Conservation (phyloP, 192 early-diverging fungal genomes). For the Glomus cerebriforme region DNA sequence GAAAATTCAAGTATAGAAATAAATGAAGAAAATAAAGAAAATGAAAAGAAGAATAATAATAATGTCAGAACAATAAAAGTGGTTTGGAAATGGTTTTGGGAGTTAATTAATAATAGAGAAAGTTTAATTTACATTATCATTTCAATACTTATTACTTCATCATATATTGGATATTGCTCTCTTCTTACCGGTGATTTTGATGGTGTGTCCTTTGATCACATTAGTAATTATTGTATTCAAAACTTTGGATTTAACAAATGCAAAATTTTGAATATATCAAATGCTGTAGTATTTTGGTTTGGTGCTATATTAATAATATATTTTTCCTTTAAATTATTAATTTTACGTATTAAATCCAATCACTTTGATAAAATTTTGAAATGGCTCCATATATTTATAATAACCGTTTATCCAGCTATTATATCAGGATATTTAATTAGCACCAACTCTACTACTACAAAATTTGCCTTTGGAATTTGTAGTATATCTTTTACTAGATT, state of each 20-base stretch:
- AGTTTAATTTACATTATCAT: too few relatives aligned
- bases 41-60: too few relatives aligned
- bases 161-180: too few relatives aligned
- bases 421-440: conserved; percentile 5
- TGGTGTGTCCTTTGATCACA: not conserved
- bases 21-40: too few relatives aligned
- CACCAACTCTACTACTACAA: not conserved
- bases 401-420: not conserved
- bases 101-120: too few relatives aligned
- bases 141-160: not conserved
- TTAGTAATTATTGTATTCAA: not conserved
- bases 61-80: too few relatives aligned
- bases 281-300: too few relatives aligned
- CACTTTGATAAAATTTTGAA: not conserved
- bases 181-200: not conserved
- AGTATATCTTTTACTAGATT: not conserved
- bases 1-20: too few relatives aligned
- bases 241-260: not conserved
- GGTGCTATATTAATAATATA: not conserved
- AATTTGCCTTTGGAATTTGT: not conserved
- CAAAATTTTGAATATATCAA: not conserved
- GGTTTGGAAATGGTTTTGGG: too few relatives aligned
- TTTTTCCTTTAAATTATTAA: too few relatives aligned
- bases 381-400: not conserved
- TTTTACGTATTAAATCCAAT: not conserved